Base-by-base conservation (phyloP, 805 yeast species). In the Ogataea thermomethanolica region DNA sequence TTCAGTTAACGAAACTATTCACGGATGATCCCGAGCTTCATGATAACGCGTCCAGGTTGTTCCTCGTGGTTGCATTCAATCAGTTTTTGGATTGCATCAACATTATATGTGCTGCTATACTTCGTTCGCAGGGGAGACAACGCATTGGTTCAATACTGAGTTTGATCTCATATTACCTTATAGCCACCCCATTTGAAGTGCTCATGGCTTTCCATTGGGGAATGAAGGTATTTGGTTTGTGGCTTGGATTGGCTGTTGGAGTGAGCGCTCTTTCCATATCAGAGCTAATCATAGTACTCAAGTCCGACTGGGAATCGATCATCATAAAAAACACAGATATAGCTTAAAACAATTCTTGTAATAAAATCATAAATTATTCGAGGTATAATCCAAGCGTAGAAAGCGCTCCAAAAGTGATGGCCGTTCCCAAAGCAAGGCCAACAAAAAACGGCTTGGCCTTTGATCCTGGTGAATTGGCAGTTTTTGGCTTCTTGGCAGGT, bases 91-190 rank as follows among this genome's bases (percentile, higher is more conserved):
- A 75, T 45, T 69, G 71, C 39, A 50, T 73, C 35, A 59, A 73
- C 21, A 70, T 77, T 39, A 53, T 70, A 4, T 61, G 74, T 29
- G 71, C 70, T 2, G 78, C 79, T 0, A 55, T 74, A 4, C 63
- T 75, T 44, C 56, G 79, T 43, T 79, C 79, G 17, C 79, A 75
- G 51, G 79, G 79, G 5, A 54, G 79, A 48, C 80, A 75, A 49
- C 64, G 65, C 42, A 69, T 75, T 29, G 80, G 79, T 1, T 76
- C 79, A 1, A 51, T 65, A 32, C 55, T 73, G 39, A 73, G 73
- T 53, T 43, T 75, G 23, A 46, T 72, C 14, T 61, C 72, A 35
- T 76, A 74, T 50, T 76, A 76, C 48, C 43, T 65, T 3, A 55
- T 76, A 35, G 79, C 78, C 4, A 59, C 73, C 30, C 81, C 81